Conservation (phyloP, 1,139 yeast species). For the Trichomonascaceae sp. region DNA sequence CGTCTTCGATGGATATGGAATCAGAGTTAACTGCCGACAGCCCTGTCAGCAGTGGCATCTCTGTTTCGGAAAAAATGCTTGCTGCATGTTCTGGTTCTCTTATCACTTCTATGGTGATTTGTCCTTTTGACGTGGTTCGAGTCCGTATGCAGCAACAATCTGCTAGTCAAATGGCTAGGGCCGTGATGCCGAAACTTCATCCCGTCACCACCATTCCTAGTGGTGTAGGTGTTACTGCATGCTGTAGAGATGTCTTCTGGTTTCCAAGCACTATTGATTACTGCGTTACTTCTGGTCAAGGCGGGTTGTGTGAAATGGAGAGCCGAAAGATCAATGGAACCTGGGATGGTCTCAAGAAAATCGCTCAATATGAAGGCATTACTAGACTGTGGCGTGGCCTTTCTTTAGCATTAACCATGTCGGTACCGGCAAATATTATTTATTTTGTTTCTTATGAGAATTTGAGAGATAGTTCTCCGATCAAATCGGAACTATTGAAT, state of each 20-base stretch:
- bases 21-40: conserved; percentile 9
- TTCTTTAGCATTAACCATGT: conserved; percentile 76
- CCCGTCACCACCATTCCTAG: conserved; percentile 25
- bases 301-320: conserved; percentile 33
- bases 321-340: conserved; percentile 47
- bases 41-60: conserved; percentile 26
- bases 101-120: conserved; percentile 72
- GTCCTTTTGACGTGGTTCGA: conserved; percentile 92
- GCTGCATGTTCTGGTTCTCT: conserved; percentile 91
- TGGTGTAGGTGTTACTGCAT: conserved; percentile 32
- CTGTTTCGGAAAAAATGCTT: conserved; percentile 63
- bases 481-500: conserved; percentile 46
- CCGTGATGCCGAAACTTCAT: conserved; percentile 13
- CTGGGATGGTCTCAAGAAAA: conserved; percentile 63
- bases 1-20: conserved; percentile 4
- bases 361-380: conserved; percentile 66
- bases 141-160: conserved; percentile 87
- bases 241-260: conserved; percentile 39
- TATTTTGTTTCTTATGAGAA: conserved; percentile 93
- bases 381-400: conserved; percentile 85
- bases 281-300: conserved; percentile 34
- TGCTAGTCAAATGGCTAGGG: conserved; percentile 21
- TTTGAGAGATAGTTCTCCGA: conserved; percentile 67
- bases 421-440: conserved; percentile 87
- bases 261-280: conserved; percentile 36